A percentile compares a stretch with the other conserved stretches of the same genome.
Evolutionary conservation across 495 filamentous ascomycete genomes (phyloP).

Genomic region (Collariella sp.): DNA sequence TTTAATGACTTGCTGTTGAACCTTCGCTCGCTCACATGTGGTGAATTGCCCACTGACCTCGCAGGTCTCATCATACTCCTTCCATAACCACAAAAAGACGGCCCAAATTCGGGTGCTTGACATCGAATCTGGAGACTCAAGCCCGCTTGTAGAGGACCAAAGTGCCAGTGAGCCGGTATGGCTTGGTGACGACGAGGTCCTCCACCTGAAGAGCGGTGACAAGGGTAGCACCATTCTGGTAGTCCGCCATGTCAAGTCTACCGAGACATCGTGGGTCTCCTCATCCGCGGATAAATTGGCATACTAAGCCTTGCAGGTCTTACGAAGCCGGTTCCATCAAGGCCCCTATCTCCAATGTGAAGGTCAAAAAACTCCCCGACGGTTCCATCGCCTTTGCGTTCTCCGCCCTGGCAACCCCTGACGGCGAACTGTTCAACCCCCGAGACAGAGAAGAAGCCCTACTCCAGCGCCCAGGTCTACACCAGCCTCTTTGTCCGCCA

Average conservation of each 20-base stretch:
- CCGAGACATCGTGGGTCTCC: neutral
- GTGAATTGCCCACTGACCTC: neutral
- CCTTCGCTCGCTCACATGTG: no score
- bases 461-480: constrained; percentile 57
- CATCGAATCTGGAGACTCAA: constrained; percentile 56
- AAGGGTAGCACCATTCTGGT: constrained; percentile 60
- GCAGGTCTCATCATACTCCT: constrained; percentile 64
- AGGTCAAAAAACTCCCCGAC: constrained; percentile 51
- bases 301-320: constrained; percentile 34
- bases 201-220: constrained; percentile 57
- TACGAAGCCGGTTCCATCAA: constrained; percentile 54
- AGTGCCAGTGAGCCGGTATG: constrained; percentile 65
- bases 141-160: constrained; percentile 54
- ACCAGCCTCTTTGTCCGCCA: constrained; percentile 64
- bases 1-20: neutral
- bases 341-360: constrained; percentile 66
- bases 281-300: neutral
- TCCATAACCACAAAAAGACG: constrained; percentile 66
- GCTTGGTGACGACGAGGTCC: constrained; percentile 57
- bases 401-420: constrained; percentile 50
- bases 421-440: constrained; percentile 55
- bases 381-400: constrained; percentile 64
- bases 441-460: constrained; percentile 45
- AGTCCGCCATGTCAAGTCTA: constrained; percentile 42
- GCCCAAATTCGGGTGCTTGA: constrained; percentile 70